phyloP scores from a whole-genome alignment of 75 land plant genomes.

The Pinus tabuliformis region DNA sequence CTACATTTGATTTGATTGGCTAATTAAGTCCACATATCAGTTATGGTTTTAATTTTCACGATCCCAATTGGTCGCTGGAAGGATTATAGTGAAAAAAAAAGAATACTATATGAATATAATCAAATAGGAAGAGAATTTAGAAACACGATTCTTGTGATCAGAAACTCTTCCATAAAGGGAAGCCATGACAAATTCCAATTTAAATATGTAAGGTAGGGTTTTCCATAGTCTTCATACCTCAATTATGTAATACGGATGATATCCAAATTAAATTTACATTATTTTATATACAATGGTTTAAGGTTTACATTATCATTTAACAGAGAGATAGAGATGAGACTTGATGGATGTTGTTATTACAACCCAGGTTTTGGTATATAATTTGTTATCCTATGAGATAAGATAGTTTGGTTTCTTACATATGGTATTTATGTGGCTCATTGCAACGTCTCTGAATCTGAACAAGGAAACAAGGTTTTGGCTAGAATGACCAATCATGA shows the following conservation, averaged over 20 bases:
- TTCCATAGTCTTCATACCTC: background rate
- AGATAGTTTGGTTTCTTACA: background rate
- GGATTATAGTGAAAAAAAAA: background rate
- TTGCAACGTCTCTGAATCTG: slow-evolving; percentile 42
- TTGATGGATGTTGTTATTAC: too few relatives aligned
- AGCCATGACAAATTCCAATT: background rate
- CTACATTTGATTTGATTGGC: background rate
- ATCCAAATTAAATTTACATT: background rate
- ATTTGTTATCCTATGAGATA: background rate
- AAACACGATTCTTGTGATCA: background rate
- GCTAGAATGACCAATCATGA: slow-evolving; percentile 39
- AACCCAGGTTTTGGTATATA: background rate
- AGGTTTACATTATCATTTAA: background rate
- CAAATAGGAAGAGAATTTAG: background rate
- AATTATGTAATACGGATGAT: background rate
- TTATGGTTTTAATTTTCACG: background rate
- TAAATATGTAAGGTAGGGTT: background rate
- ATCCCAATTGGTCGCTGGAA: background rate
- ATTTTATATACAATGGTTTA: too few relatives aligned
- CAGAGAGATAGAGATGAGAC: background rate
- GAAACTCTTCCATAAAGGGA: background rate
- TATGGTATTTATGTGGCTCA: slow-evolving; percentile 7
- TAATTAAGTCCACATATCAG: background rate
- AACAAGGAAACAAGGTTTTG: slow-evolving; percentile 29
- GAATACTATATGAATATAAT: background rate